Base-by-base conservation (phyloP, 1,284 basidiomycete genomes). In the Albatrellus sp. region DNA sequence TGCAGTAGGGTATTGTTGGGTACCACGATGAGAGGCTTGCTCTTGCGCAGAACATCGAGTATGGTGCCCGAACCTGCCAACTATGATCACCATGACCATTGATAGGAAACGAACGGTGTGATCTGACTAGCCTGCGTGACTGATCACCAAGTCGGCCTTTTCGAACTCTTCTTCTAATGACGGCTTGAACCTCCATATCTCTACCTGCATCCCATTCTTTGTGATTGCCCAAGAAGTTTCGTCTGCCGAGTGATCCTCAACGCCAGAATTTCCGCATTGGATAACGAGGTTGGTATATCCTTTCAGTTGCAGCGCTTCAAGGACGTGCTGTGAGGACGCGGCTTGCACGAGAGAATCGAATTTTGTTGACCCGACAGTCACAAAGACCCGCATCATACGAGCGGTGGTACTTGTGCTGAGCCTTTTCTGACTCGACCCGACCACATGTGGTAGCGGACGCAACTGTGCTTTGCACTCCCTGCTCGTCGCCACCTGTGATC, bases 21-120 rank as follows among this genome's bases (percentile, higher is more conserved):
- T 1, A 97, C 81, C 11, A 90, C 86, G 50, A 98, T 80, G 51
- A 98, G 67, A 6, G 77, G 74, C 54, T 84, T 88, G 29, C 69
- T 65, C 42, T 75, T 68, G 20, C 92, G 73, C 37, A 98, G 67
- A 10, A 85, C 89, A 40, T 93, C 89, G 33, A 98, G 70, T 54
- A 98, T 93, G 1, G 93, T 96, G 7, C 93, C 94, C 10, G 94
- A 88, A 42, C 93, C 93, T 96, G 57, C 13, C n/a, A 45, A 40
- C 43, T 24, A 24, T 24, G 24, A 24, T 34, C 17, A 49, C 17
- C 32, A 45, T 31, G 24, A 24, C 24, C 24, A 7, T 24, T 24
- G 36, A 10, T 17, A 10, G n/a, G 13, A 33, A 16, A n/a, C 34
- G 13, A 34, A 36, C 33, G n/a, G 11, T n/a, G 16, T 17, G n/a